Conservation (phyloP, 169 alveolate species). For the Babesia ovis region DNA sequence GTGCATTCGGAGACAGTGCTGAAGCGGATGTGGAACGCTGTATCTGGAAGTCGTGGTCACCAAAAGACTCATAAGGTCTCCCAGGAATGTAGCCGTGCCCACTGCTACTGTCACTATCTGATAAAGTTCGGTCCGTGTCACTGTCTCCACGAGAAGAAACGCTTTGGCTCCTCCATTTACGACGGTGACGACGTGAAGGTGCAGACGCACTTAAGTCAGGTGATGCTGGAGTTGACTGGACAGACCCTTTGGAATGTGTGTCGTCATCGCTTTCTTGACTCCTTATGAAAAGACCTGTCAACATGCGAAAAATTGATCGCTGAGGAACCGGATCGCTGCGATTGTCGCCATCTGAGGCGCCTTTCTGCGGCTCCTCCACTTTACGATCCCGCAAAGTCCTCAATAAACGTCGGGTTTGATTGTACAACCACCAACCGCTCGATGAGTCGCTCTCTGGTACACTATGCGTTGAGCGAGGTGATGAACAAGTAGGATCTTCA, state of each 20-base stretch:
- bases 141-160: neutral
- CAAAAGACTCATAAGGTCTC: neutral
- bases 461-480: neutral
- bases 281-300: slow-evolving; percentile 11
- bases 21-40: slow-evolving; percentile 1
- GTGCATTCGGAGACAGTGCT: neutral
- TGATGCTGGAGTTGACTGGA: neutral
- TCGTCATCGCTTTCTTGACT: slow-evolving; percentile 13
- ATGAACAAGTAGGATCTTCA: neutral
- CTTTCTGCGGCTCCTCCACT: slow-evolving; percentile 1
- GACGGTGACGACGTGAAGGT: neutral
- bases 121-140: neutral
- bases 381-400: slow-evolving; percentile 8
- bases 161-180: slow-evolving; percentile 2
- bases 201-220: neutral
- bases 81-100: neutral
- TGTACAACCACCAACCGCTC: slow-evolving; percentile 18
- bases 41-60: slow-evolving; percentile 23
- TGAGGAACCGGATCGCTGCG: neutral
- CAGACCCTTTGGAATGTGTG: neutral
- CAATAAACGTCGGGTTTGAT: slow-evolving; percentile 16
- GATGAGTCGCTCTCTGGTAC: neutral
- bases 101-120: slow-evolving; percentile 23
- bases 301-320: slow-evolving; percentile 5
- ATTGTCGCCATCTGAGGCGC: neutral